Conservation (phyloP, 805 yeast species). For the Candida lessepsii region DNA sequence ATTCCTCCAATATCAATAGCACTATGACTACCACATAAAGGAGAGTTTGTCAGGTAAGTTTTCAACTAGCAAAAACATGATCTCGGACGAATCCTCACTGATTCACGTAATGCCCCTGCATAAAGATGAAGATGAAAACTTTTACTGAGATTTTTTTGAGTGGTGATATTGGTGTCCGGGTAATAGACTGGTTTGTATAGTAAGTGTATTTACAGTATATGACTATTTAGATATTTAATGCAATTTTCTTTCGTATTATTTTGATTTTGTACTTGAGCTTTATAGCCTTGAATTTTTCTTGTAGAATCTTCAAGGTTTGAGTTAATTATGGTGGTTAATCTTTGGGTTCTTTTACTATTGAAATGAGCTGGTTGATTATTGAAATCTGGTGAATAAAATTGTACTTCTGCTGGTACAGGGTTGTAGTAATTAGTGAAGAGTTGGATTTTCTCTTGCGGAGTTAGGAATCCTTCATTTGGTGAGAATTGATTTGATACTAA, state of each 20-base stretch:
- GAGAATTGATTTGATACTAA: constrained; percentile 21
- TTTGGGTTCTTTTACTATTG: background rate
- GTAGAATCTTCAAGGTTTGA: no score
- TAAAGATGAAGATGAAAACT: constrained; percentile 67
- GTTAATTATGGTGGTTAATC: no score
- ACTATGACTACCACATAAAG: constrained; percentile 44
- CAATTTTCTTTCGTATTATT: background rate
- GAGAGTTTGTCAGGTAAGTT: constrained; percentile 92
- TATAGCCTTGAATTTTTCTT: no score
- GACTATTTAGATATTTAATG: constrained; percentile 4
- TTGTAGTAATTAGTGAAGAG: constrained; percentile 41
- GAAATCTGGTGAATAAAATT: constrained; percentile 19
- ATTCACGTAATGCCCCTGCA: constrained; percentile 99
- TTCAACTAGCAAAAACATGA: constrained; percentile 99
- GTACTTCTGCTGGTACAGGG: constrained; percentile 16
- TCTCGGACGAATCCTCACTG: constrained; percentile 99
- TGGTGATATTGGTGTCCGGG: constrained; percentile 10
- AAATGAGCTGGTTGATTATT: background rate
- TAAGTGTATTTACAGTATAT: constrained; percentile 4
- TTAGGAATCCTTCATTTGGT: constrained; percentile 39
- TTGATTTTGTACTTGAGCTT: background rate
- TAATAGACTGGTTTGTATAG: no score
- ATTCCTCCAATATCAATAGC: constrained; percentile 61
- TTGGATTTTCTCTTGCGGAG: constrained; percentile 34
- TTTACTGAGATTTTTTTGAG: background rate